A percentile compares a stretch with the other conserved stretches of the same genome.
Conservation (phyloP, 2,329 filamentous ascomycete genomes). For the Fusarium sp. region DNA sequence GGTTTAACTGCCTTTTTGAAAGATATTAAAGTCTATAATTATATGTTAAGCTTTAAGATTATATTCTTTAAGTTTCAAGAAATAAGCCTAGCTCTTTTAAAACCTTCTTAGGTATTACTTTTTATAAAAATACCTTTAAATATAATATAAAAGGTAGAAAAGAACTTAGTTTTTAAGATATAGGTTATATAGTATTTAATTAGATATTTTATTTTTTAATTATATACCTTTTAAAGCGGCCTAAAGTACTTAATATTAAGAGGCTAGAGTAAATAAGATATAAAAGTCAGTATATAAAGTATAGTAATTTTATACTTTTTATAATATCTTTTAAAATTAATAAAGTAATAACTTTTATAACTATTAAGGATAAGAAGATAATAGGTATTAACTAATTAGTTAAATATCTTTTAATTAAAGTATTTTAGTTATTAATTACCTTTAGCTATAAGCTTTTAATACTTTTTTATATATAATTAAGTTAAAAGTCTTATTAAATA, state of each 20-base stretch:
- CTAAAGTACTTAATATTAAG: background rate
- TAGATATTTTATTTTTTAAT: too few relatives aligned
- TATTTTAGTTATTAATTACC: too few relatives aligned
- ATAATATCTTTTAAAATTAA: background rate
- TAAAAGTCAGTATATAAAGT: background rate
- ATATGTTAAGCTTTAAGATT: slow-evolving; percentile 3
- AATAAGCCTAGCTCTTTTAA: background rate
- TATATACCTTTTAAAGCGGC: too few relatives aligned
- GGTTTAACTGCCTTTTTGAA: background rate
- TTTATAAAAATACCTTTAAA: background rate
- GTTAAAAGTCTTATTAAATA: too few relatives aligned
- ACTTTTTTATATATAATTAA: too few relatives aligned
- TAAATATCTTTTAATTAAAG: background rate
- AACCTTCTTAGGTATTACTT: background rate
- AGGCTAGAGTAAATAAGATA: slow-evolving; percentile 1
- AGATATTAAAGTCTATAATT: background rate
- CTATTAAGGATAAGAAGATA: background rate
- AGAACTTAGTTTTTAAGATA: background rate
- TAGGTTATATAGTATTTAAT: too few relatives aligned
- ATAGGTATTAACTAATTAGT: background rate
- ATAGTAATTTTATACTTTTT: background rate
- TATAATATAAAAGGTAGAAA: background rate
- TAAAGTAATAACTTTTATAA: background rate
- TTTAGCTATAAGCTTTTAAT: too few relatives aligned
- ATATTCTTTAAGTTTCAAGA: background rate